Evolutionary conservation across 306 rosid species (phyloP), one percentile per base, ranked within the genome.

Genomic region (Begonia fuchsioides): DNA sequence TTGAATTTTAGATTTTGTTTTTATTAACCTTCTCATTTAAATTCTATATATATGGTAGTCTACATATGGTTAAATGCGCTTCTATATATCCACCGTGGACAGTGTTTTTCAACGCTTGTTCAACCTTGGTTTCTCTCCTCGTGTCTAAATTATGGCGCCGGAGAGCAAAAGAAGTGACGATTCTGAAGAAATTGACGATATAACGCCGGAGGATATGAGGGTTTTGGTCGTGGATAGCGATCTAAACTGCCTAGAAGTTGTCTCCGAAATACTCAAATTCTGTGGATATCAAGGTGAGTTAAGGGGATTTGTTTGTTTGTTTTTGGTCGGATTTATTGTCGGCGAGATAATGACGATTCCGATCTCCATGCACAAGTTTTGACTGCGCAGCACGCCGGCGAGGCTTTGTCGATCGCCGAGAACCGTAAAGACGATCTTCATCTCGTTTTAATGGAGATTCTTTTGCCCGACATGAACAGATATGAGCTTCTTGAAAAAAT

Each of bases 281-380:
- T 56, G 52, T 66, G 73, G 81, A 58, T 63, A 67, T 52, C 66
- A 77, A 65, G 86, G 86, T 81, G 72, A 59, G 10, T 12, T 56
- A n/a, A 41, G 44, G 8, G 15, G 32, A 12, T 8, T 41, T n/a
- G 9, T 5, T 7, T 7, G 6, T 11, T 57, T 15, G 15, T 47
- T 16, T 15, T 12, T 9, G 6, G n/a, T n/a, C n/a, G n/a, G n/a
- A n/a, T n/a, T n/a, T n/a, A n/a, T n/a, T n/a, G n/a, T n/a, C n/a
- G n/a, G 15, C 17, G 46, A 2, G 12, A 11, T 44, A 32, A 15
- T n/a, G n/a, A n/a, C n/a, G 44, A 10, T 10, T 13, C 6, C 32
- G 6, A 26, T 26, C 32, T 26, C 32, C 32, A 1, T 3, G 32
- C 6, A 26, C 32, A 26, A 82, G 87, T 68, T 60, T 15, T 61